These are phyloP conservation scores for Taphrina populina DNA, from an alignment of 1,139 yeast genomes.

Conservation along the genomic window DNA sequence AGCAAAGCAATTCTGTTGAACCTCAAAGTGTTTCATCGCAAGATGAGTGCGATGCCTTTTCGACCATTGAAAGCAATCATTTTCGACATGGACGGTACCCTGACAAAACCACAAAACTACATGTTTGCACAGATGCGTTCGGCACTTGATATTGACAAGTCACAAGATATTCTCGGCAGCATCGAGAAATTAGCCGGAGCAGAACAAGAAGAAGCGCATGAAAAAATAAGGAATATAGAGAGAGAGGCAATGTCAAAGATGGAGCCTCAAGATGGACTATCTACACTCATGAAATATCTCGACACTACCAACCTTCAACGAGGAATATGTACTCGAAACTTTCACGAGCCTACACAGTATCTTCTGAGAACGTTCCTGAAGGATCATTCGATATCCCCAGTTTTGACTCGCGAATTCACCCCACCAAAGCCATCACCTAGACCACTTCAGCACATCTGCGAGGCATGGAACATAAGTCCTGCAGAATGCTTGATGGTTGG, in stretches of 20 bases:
- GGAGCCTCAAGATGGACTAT: constrained; percentile 53
- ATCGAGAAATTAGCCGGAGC: constrained; percentile 47
- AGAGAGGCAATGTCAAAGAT: constrained; percentile 58
- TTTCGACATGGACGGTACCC: constrained; percentile 71
- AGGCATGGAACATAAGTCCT: constrained; percentile 50
- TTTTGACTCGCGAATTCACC: constrained; percentile 58
- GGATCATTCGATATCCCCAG: constrained; percentile 51
- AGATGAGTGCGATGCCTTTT: no score
- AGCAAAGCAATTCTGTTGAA: no score
- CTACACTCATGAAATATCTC: constrained; percentile 46
- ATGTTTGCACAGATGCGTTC: constrained; percentile 52
- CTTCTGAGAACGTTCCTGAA: constrained; percentile 51
- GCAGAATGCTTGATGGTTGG: constrained; percentile 62
- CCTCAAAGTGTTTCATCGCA: no score
- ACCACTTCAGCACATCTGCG: constrained; percentile 57
- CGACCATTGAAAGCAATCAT: constrained; percentile 53
- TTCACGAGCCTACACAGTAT: constrained; percentile 49
- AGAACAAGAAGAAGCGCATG: constrained; percentile 51
- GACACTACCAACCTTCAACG: constrained; percentile 47
- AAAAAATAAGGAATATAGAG: constrained; percentile 54
- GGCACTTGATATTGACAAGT: constrained; percentile 54
- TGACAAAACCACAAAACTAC: constrained; percentile 56
- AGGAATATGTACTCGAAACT: constrained; percentile 62
- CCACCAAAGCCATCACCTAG: constrained; percentile 68
- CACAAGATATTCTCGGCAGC: constrained; percentile 54